Evolutionary conservation across 768 basidiomycete genomes (phyloP).

Genomic region (Tylopilus intermedius): DNA sequence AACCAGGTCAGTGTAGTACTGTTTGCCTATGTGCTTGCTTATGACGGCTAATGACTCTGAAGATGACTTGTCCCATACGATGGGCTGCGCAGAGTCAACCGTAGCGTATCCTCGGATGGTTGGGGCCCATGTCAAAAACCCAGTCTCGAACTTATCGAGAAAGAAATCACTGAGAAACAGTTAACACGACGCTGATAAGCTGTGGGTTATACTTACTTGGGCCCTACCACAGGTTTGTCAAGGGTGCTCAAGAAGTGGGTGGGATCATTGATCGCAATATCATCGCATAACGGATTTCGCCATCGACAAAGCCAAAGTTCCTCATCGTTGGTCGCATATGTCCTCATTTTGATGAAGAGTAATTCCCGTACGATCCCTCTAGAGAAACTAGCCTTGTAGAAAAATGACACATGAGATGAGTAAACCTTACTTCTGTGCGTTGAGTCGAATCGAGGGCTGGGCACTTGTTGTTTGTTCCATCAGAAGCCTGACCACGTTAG

Average conservation of each 20-base stretch:
- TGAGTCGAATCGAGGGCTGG: slow-evolving; percentile 62
- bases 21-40: slow-evolving; percentile 38
- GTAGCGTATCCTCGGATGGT: slow-evolving; percentile 57
- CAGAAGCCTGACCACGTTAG: slow-evolving; percentile 58
- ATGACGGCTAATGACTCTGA: slow-evolving; percentile 49
- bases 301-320: slow-evolving; percentile 74
- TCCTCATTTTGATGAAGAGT: slow-evolving; percentile 70
- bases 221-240: slow-evolving; percentile 33
- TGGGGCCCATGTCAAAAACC: slow-evolving; percentile 72
- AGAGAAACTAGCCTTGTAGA: neutral
- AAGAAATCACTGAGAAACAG: slow-evolving; percentile 41
- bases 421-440: slow-evolving; percentile 53
- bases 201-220: slow-evolving; percentile 30
- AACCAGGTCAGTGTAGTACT: slow-evolving; percentile 59
- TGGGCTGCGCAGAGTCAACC: slow-evolving; percentile 27
- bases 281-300: slow-evolving; percentile 53
- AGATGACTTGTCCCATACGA: slow-evolving; percentile 54
- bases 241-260: slow-evolving; percentile 47
- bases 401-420: neutral
- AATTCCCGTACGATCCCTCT: slow-evolving; percentile 67
- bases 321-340: slow-evolving; percentile 55
- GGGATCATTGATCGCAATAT: slow-evolving; percentile 45
- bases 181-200: neutral
- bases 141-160: slow-evolving; percentile 71
- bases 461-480: slow-evolving; percentile 62